Percentiles rank a stretch among this genome's conserved stretches.
Evolutionary conservation across 169 alveolate genomes (phyloP).

Genomic region (Plasmodium coatneyi): DNA sequence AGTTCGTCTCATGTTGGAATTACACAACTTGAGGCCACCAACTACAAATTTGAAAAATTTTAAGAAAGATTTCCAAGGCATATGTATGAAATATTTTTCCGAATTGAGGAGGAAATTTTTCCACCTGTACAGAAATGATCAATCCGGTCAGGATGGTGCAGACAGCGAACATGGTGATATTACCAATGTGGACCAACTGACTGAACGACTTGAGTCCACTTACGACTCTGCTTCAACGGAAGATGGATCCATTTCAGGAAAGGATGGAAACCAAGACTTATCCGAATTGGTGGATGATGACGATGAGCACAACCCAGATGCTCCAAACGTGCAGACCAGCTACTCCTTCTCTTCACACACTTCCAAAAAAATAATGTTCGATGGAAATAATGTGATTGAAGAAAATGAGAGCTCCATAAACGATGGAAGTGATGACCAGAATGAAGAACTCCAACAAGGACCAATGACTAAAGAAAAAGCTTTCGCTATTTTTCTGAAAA

Average conservation of each 20-base stretch:
- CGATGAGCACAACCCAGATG: neutral
- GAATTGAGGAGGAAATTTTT: slow-evolving; percentile 12
- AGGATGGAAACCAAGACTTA: neutral
- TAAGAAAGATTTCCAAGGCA: neutral
- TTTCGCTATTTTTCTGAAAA: neutral
- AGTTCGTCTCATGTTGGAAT: neutral
- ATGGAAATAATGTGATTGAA: neutral
- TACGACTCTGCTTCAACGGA: neutral
- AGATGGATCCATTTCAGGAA: neutral
- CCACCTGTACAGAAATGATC: slow-evolving; percentile 15
- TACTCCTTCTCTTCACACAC: slow-evolving; percentile 10
- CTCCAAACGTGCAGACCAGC: neutral
- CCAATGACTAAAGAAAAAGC: slow-evolving; percentile 31
- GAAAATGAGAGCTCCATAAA: neutral
- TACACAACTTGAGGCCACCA: neutral
- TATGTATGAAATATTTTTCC: neutral
- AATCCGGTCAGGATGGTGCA: neutral
- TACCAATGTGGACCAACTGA: neutral
- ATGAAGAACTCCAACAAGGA: neutral
- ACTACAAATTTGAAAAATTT: neutral
- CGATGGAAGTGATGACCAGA: neutral
- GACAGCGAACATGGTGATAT: neutral
- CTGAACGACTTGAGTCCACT: neutral
- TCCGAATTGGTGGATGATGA: neutral
- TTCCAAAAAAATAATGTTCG: neutral